A percentile compares a stretch with the other conserved stretches of the same genome.
Evolutionary conservation across 495 filamentous ascomycete species (phyloP).

Genomic region (Xylaria cubensis): DNA sequence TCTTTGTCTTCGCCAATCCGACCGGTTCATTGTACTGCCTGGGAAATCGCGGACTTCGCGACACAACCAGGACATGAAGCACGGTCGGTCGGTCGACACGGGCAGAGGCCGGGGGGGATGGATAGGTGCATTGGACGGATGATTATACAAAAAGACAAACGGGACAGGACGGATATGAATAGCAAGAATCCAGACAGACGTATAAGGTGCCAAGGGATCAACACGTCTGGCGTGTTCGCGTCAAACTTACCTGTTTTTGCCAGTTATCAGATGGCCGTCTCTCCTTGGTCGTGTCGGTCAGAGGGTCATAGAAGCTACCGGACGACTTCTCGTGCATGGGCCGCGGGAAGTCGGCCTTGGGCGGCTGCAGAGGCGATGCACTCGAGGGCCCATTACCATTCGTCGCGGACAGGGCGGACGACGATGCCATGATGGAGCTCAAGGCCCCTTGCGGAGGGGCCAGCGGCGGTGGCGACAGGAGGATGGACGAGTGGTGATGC

Average conservation of each 20-base stretch:
- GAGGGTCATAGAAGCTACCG: slow-evolving; percentile 64
- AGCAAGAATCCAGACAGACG: neutral
- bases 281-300: slow-evolving; percentile 56
- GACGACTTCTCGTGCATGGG: slow-evolving; percentile 51
- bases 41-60: slow-evolving; percentile 2
- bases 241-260: slow-evolving; percentile 41
- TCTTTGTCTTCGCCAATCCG: slow-evolving; percentile 22
- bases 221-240: neutral
- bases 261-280: slow-evolving; percentile 54
- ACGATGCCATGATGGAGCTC: slow-evolving; percentile 43
- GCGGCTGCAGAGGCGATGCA: slow-evolving; percentile 43
- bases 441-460: slow-evolving; percentile 44
- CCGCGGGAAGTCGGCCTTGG: slow-evolving; percentile 47
- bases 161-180: neutral
- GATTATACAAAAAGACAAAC: slow-evolving; percentile 24
- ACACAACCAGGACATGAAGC: slow-evolving; percentile 2
- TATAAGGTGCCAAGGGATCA: neutral
- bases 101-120: slow-evolving; percentile 21
- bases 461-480: slow-evolving; percentile 32
- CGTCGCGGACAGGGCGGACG: slow-evolving; percentile 38
- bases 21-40: slow-evolving; percentile 6
- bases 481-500: slow-evolving; percentile 28
- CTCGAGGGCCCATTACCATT: slow-evolving; percentile 39
- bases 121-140: slow-evolving; percentile 27
- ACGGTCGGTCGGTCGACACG: slow-evolving; percentile 5